Conservation (phyloP, 2,329 filamentous ascomycete species). For the Bimuria novae-zelandiae region DNA sequence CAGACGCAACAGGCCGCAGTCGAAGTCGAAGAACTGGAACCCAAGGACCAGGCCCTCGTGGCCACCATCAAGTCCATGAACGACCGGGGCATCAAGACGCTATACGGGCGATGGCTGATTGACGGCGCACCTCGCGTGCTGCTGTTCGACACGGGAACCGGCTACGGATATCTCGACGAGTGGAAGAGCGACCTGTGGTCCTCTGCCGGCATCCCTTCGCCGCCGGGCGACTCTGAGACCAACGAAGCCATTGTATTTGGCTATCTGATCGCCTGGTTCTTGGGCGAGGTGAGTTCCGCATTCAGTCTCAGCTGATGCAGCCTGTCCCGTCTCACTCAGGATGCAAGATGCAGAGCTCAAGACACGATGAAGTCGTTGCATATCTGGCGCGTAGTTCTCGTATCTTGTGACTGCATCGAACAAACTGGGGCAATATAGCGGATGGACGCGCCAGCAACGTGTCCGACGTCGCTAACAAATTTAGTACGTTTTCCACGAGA, state of each 20-base stretch:
- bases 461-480: neutral
- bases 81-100: slow-evolving; percentile 82
- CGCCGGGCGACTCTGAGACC: slow-evolving; percentile 88
- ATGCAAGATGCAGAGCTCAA: neutral
- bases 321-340: no score
- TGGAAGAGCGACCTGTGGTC: slow-evolving; percentile 98
- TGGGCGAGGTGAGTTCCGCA: slow-evolving; percentile 88
- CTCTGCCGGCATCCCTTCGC: slow-evolving; percentile 88
- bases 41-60: slow-evolving; percentile 76
- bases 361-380: neutral
- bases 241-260: slow-evolving; percentile 98
- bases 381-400: neutral
- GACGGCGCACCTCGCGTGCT: slow-evolving; percentile 93
- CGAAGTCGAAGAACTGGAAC: slow-evolving; percentile 92
- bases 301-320: no score
- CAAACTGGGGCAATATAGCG: neutral
- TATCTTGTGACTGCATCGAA: neutral
- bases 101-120: slow-evolving; percentile 97
- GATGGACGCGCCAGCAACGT: no score
- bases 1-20: slow-evolving; percentile 74
- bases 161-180: slow-evolving; percentile 88
- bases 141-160: slow-evolving; percentile 92
- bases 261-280: slow-evolving; percentile 95
- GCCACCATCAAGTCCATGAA: slow-evolving; percentile 91
- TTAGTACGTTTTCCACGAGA: slow-evolving; percentile 88